Evolutionary conservation across 2,329 filamentous ascomycete genomes (phyloP), one percentile per base, ranked within the genome.

Genomic region (Scedosporium boydii): DNA sequence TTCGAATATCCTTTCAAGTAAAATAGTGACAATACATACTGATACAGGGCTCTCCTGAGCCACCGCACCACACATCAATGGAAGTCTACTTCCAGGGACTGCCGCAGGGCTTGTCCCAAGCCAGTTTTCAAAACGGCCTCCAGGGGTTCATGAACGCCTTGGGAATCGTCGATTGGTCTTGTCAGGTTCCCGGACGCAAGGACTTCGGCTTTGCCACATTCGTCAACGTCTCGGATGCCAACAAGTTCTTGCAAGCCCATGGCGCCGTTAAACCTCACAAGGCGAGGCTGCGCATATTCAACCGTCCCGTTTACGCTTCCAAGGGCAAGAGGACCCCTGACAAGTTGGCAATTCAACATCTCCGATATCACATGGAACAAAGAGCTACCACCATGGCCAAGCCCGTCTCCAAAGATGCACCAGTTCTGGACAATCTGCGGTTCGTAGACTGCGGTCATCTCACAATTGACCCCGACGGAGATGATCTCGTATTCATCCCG

Each of bases 401-500:
- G 3, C 53, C 44, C 63, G 72, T 58, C 58, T 70, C 58, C 2
- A 64, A 42, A 1, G 23, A 62, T 34, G 21, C 66, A 21, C 48
- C 58, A 0, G 68, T 71, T 48, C n/a, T 12, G 4, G 44, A 70
- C 61, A 61, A 6, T 18, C 21, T 66, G 41, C 41, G 59, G 6
- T 42, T 60, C 2, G 63, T 82, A 34, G 73, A 72, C 6, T 82
- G 80, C 61, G 83, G 83, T 1, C 76, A 80, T 55, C 80, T 80
- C 65, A 44, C 42, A 16, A 69, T 76, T 6, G 84, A 80, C 60
- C 59, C 68, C 1, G 61, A 29, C 64, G 4, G 67, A 68, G 64
- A 66, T 4, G 21, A 18, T 2, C 70, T 84, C 6, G 70, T 71
- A 0, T 85, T 81, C 63, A 69, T 77, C 3, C 23, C 66, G 77